Evolutionary conservation across 129 eudicot genomes (phyloP).

Genomic region (Oenanthe sinensis): DNA sequence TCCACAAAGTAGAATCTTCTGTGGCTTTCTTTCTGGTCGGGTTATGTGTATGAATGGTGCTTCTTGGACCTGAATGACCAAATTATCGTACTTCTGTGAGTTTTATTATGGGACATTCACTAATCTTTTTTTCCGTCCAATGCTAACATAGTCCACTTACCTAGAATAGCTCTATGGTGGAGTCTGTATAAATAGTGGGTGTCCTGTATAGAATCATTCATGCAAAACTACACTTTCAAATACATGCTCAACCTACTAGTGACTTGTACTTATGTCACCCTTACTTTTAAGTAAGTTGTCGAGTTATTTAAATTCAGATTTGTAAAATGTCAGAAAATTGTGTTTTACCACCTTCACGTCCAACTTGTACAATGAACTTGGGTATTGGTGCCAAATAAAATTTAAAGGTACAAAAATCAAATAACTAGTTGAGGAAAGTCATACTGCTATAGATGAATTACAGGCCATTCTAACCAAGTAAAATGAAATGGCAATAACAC

Average conservation of each 20-base stretch:
- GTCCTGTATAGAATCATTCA: neutral
- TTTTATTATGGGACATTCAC: slow-evolving; percentile 43
- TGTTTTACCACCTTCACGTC: neutral
- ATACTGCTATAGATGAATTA: neutral
- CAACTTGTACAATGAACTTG: neutral
- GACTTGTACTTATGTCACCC: slow-evolving; percentile 5
- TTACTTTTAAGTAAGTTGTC: slow-evolving; percentile 3
- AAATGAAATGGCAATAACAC: neutral
- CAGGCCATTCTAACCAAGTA: neutral
- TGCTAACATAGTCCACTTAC: neutral
- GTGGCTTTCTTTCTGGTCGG: slow-evolving; percentile 88
- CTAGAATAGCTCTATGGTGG: neutral
- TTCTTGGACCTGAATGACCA: slow-evolving; percentile 90
- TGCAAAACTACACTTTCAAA: neutral
- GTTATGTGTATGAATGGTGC: slow-evolving; percentile 68
- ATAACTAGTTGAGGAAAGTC: neutral
- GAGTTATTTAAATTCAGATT: neutral
- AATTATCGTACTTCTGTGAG: slow-evolving; percentile 66
- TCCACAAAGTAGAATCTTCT: slow-evolving; percentile 98
- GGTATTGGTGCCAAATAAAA: neutral
- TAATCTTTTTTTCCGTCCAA: slow-evolving; percentile 19
- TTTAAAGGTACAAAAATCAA: neutral
- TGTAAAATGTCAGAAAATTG: neutral
- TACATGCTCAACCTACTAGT: slow-evolving; percentile 18
- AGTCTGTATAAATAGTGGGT: neutral